phyloP scores from a whole-genome alignment of 495 filamentous ascomycete genomes.

The Parachaetomium inaequale region DNA sequence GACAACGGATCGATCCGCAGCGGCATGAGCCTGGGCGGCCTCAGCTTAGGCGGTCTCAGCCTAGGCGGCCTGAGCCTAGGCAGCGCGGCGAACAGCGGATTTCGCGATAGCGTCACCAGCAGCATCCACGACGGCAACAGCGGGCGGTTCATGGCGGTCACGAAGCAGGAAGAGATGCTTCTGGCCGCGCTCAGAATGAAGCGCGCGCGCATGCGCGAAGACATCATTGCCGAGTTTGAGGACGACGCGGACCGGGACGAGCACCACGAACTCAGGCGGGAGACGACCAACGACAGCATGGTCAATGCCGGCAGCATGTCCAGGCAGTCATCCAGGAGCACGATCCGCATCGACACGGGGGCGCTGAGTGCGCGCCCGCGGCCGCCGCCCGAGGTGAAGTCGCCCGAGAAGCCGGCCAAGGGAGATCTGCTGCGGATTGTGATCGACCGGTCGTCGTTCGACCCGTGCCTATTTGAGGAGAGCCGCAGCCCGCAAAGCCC shows the following conservation, averaged over 20 bases:
- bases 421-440: slow-evolving; percentile 25
- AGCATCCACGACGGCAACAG: slow-evolving; percentile 35
- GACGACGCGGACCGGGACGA: slow-evolving; percentile 29
- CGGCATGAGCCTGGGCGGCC: slow-evolving; percentile 21
- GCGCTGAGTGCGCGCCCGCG: slow-evolving; percentile 25
- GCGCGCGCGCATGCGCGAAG: slow-evolving; percentile 70
- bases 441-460: slow-evolving; percentile 22
- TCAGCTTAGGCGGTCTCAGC: no score
- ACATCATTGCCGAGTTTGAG: slow-evolving; percentile 59
- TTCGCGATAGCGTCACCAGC: slow-evolving; percentile 25
- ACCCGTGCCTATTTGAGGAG: slow-evolving; percentile 24
- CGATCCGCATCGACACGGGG: slow-evolving; percentile 22
- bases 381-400: slow-evolving; percentile 10
- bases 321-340: slow-evolving; percentile 32
- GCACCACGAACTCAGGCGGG: slow-evolving; percentile 18
- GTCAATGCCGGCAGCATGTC: slow-evolving; percentile 25
- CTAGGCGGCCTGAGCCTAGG: slow-evolving; percentile 23
- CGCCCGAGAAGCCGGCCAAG: not conserved
- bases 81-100: slow-evolving; percentile 14
- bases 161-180: slow-evolving; percentile 77
- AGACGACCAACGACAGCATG: slow-evolving; percentile 27
- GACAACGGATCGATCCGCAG: slow-evolving; percentile 28
- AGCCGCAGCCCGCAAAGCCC: slow-evolving; percentile 26
- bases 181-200: slow-evolving; percentile 77
- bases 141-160: slow-evolving; percentile 79